Evolutionary conservation across 805 yeast genomes (phyloP).

Genomic region (Kodamaea sagamina): DNA sequence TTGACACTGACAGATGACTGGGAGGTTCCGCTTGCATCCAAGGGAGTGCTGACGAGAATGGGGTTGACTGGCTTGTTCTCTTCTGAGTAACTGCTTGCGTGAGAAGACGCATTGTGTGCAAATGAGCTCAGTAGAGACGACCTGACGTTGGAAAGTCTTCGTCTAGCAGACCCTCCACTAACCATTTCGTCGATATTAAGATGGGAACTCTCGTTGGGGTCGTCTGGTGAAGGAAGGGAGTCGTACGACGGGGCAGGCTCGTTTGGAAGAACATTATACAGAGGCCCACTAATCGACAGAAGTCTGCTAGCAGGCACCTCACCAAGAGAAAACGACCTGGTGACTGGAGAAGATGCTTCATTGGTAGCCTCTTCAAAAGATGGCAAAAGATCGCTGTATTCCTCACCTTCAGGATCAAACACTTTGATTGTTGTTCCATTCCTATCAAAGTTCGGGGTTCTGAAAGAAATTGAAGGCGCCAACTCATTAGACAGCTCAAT

Average conservation of each 20-base stretch:
- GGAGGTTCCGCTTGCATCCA: background rate
- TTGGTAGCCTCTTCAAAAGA: constrained; percentile 69
- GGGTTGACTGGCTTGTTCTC: constrained; percentile 2
- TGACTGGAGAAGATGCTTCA: constrained; percentile 37
- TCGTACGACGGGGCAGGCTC: constrained; percentile 41
- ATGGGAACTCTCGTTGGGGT: constrained; percentile 8
- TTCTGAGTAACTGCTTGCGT: background rate
- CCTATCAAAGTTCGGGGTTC: constrained; percentile 38
- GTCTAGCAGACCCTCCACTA: constrained; percentile 13
- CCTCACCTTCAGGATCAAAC: constrained; percentile 19
- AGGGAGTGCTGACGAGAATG: background rate
- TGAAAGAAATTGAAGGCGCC: constrained; percentile 32
- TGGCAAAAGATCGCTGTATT: constrained; percentile 44
- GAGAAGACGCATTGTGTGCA: constrained; percentile 22
- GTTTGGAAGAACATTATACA: constrained; percentile 16
- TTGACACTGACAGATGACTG: constrained; percentile 1
- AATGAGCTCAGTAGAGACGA: constrained; percentile 36
- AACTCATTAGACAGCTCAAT: constrained; percentile 7
- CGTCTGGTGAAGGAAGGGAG: constrained; percentile 9
- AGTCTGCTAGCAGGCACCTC: constrained; percentile 42
- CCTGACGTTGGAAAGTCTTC: constrained; percentile 25
- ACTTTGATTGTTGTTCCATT: constrained; percentile 37
- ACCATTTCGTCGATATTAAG: constrained; percentile 34
- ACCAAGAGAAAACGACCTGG: constrained; percentile 38
- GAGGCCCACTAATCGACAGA: constrained; percentile 25